These are phyloP conservation scores for Dendrocalamus latiflorus DNA, from an alignment of 202 grass and related monocot species.

Conservation along the genomic window DNA sequence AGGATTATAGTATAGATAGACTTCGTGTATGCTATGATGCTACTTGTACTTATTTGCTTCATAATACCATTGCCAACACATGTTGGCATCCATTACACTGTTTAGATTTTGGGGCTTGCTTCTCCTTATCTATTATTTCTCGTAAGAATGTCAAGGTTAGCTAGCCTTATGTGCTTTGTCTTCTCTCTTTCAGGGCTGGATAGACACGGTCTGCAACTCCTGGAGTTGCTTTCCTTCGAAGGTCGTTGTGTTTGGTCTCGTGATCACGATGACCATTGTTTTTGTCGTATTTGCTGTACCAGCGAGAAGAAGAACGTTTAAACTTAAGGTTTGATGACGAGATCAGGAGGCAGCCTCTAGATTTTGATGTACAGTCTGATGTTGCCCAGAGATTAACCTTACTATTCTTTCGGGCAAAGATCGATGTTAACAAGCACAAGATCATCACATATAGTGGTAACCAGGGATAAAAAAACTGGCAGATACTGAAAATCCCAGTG, in stretches of 20 bases:
- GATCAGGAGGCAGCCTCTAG: neutral
- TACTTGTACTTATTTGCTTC: neutral
- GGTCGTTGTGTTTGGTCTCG: constrained; percentile 21
- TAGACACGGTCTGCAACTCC: neutral
- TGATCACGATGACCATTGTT: constrained; percentile 10
- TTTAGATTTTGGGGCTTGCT: neutral
- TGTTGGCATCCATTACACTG: neutral
- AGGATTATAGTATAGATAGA: neutral
- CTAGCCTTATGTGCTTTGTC: neutral
- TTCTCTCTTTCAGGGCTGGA: constrained; percentile 49
- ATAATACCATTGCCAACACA: neutral
- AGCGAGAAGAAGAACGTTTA: constrained; percentile 63
- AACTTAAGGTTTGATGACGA: constrained; percentile 67
- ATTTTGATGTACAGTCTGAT: constrained; percentile 53
- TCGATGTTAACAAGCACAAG: too few species aligned
- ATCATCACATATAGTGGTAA: too few species aligned
- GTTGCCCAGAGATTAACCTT: neutral
- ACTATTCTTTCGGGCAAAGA: neutral
- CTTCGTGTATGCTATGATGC: neutral
- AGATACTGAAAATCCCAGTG: too few species aligned
- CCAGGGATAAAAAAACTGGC: too few species aligned
- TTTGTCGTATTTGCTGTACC: constrained; percentile 49
- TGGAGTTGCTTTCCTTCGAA: constrained; percentile 52
- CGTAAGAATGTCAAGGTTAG: neutral
- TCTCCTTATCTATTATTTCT: neutral